Percentiles rank a stretch among this genome's conserved stretches.
Conservation (phyloP, 495 filamentous ascomycete genomes). For the Pseudevernia furfuracea region DNA sequence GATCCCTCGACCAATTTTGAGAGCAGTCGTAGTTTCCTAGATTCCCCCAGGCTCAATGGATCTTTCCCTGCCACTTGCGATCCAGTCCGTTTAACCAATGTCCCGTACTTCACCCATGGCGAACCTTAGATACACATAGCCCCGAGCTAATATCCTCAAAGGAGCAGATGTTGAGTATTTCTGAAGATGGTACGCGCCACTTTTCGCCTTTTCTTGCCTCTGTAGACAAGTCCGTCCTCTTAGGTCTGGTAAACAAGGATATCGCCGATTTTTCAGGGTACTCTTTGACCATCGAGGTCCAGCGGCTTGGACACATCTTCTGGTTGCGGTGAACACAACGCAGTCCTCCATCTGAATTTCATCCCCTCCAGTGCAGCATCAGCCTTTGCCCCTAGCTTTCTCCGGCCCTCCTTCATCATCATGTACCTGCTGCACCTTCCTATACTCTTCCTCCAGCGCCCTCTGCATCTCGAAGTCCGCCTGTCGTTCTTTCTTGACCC, state of each 20-base stretch:
- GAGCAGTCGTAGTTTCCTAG: neutral
- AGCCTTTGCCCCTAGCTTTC: slow-evolving; percentile 8
- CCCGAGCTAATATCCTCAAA: neutral
- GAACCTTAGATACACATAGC: neutral
- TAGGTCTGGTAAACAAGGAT: neutral
- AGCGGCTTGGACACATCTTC: neutral
- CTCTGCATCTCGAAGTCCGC: slow-evolving; percentile 91
- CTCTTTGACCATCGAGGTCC: neutral
- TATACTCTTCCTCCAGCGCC: slow-evolving; percentile 78
- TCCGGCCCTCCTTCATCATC: slow-evolving; percentile 24
- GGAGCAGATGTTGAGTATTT: too few relatives aligned
- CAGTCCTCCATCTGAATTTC: neutral
- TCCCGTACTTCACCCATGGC: neutral
- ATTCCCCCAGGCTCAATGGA: neutral
- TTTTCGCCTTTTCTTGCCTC: neutral
- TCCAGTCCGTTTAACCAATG: neutral
- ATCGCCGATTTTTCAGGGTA: neutral
- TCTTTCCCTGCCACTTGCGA: neutral
- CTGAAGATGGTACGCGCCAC: neutral
- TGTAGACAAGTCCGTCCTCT: neutral
- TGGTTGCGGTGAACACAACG: neutral
- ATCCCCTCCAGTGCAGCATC: neutral
- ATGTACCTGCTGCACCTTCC: slow-evolving; percentile 68
- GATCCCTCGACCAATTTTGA: neutral
- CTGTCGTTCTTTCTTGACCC: slow-evolving; percentile 77